Base-by-base conservation (phyloP, 768 basidiomycete species). In the Rhodotorula sphaerocarpa region DNA sequence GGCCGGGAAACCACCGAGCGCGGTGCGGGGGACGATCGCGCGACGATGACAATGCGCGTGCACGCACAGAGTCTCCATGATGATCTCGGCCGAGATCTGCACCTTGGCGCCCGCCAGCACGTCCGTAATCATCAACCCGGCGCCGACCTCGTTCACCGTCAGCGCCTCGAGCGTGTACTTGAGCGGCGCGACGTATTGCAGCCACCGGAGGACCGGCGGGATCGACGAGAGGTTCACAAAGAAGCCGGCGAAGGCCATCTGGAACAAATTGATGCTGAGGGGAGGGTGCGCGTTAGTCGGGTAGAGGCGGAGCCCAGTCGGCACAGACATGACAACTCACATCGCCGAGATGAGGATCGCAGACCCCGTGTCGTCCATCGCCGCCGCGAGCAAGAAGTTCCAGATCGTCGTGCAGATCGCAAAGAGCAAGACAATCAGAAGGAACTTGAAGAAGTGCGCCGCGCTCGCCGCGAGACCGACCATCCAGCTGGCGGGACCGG, bases 31-130 rank as follows among this genome's bases (percentile, higher is more conserved):
- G 21, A n/a, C 1, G 23, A 25, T 16, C 21, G 33, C 20, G 33
- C 2, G 33, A 44, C 1, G 46, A 50, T 50, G 55, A n/a, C n/a
- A n/a, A n/a, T n/a, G n/a, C n/a, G n/a, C n/a, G n/a, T n/a, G n/a
- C 2, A 91, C 92, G 73, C 95, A 97, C 27, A 95, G 80, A 82
- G 86, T 73, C 65, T 87, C 78, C 91, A 96, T 88, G 72, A 96
- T 92, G 66, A 92, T 73, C 52, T 78, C 78, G 0, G 91, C 92
- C 5, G 86, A 87, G 53, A 93, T 80, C 52, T 83, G 75, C n/a
- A 67, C 51, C 27, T 44, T 55, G 7, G 58, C 59, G 6, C 70
- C 59, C 7, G 44, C 60, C 42, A 69, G 47, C n/a, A 48, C 67
- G 62, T 75, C 75, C 51, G 72, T 31, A 41, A 95, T 95, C 82